Evolutionary conservation across 1,139 yeast genomes (phyloP), one percentile per base, ranked within the genome.

Genomic region (Diutina neorugosa): DNA sequence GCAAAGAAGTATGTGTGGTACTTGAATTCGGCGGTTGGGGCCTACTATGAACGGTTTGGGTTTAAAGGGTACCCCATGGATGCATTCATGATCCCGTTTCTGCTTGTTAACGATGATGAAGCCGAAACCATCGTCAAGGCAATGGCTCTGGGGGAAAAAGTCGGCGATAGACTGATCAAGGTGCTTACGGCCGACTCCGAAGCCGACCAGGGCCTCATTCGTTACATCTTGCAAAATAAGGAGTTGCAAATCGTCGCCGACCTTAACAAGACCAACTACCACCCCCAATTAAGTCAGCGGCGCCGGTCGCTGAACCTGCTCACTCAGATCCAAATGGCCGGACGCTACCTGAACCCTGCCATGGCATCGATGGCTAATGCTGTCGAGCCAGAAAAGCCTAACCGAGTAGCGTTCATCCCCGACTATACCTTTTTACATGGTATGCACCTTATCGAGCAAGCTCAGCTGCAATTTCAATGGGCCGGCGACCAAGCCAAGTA

Each of bases 221-320:
- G 63, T 18, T 65, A 62, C 48, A 65, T 72, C 41, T 61, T 69
- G 52, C 73, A 71, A 55, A 65, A 66, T 27, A 66, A 65, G 53
- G 76, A 73, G 58, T 63, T 73, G 56, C 71, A 69, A 41, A 65
- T 70, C 46, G 58, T 73, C 55, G 65, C 75, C 4, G 76, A 73
- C 51, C 61, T 73, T 57, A 71, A 70, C 59, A 69, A 70, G 58
- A 62, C 62, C 61, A 59, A 63, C 25, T 68, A 62, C 57, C 75
- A 72, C 55, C 62, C 68, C 48, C 75, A 73, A 54, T 65, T 72
- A 52, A 68, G 73, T 14, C 63, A 44, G n/a, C 23, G 64, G 41
- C 66, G 65, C 31, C 69, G 65, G 54, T 69, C 74, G 2, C 66
- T 73, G 18, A 67, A 74, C 46, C 69, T 74, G 8, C 63, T 71